phyloP scores from a whole-genome alignment of 2,329 filamentous ascomycete genomes.

The Amauroascus niger region DNA sequence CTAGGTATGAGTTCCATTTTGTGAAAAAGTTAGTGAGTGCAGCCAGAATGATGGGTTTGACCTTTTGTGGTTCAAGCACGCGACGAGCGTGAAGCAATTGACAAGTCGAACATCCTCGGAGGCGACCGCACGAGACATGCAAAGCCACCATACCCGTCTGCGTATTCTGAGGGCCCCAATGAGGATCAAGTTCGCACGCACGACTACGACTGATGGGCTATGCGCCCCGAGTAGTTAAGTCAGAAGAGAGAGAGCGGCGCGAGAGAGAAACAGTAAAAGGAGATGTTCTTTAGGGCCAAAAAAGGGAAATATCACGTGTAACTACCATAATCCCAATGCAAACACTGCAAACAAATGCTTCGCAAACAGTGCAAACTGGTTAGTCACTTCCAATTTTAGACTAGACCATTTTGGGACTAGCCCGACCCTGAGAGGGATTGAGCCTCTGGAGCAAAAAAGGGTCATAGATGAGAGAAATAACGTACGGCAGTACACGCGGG shows the following conservation, averaged over 20 bases:
- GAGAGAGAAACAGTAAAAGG: too few species aligned
- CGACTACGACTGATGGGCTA: background rate
- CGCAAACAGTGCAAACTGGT: too few species aligned
- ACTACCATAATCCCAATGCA: too few species aligned
- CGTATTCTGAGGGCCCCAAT: background rate
- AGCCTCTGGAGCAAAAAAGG: too few species aligned
- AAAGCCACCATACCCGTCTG: background rate
- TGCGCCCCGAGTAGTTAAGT: background rate
- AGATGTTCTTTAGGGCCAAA: background rate
- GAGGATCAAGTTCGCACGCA: background rate
- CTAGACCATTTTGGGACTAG: too few species aligned
- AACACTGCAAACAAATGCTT: too few species aligned
- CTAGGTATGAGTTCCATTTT: background rate
- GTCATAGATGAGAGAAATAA: too few species aligned
- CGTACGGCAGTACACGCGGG: too few species aligned
- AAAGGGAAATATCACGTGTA: too few species aligned
- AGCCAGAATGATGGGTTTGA: background rate
- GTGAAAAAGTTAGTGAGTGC: background rate
- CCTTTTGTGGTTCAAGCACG: background rate
- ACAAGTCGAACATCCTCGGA: conserved; percentile 1
- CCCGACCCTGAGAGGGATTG: too few species aligned
- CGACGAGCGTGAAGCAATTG: background rate
- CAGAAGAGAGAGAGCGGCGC: too few species aligned
- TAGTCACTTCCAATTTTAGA: too few species aligned
- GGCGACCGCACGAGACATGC: background rate